A percentile compares a stretch with the other conserved stretches of the same genome.
Conservation (phyloP, 2,329 filamentous ascomycete species). For the Verticillium isaacii region DNA sequence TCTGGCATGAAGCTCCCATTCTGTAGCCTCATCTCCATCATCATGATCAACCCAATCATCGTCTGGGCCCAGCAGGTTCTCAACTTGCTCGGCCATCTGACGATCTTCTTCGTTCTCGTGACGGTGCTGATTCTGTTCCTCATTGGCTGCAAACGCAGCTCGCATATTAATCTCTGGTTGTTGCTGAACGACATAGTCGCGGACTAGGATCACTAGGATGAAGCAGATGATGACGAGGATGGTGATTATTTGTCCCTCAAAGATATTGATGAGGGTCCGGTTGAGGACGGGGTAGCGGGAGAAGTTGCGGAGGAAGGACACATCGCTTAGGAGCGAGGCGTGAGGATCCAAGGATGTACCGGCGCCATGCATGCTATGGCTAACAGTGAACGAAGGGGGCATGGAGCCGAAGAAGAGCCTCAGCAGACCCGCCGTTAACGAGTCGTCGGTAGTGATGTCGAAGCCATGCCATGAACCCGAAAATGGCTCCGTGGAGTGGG, state of each 20-base stretch:
- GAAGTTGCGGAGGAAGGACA: slow-evolving; percentile 51
- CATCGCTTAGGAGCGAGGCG: slow-evolving; percentile 50
- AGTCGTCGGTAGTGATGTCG: slow-evolving; percentile 25
- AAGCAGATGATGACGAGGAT: slow-evolving; percentile 87
- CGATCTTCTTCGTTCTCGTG: slow-evolving; percentile 1
- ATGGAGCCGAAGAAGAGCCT: slow-evolving; percentile 20
- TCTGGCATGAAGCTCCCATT: neutral
- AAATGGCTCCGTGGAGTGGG: slow-evolving; percentile 20
- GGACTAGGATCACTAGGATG: slow-evolving; percentile 92
- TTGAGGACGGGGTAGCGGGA: slow-evolving; percentile 72
- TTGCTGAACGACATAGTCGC: slow-evolving; percentile 97
- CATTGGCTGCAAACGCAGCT: slow-evolving; percentile 50
- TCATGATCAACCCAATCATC: neutral
- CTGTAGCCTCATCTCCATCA: neutral
- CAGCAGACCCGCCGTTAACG: slow-evolving; percentile 26
- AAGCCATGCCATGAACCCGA: slow-evolving; percentile 19
- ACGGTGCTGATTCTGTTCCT: slow-evolving; percentile 1
- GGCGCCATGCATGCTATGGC: neutral
- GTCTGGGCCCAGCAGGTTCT: neutral
- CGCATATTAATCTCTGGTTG: slow-evolving; percentile 88
- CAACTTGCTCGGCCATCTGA: slow-evolving; percentile 10
- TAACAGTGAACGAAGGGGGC: slow-evolving; percentile 4
- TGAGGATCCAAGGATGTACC: slow-evolving; percentile 10
- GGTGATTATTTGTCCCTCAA: slow-evolving; percentile 94
- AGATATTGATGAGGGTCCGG: slow-evolving; percentile 70